Base-by-base conservation (phyloP, 2,329 filamentous ascomycete species). In the Neofusicoccum umdonicola region DNA sequence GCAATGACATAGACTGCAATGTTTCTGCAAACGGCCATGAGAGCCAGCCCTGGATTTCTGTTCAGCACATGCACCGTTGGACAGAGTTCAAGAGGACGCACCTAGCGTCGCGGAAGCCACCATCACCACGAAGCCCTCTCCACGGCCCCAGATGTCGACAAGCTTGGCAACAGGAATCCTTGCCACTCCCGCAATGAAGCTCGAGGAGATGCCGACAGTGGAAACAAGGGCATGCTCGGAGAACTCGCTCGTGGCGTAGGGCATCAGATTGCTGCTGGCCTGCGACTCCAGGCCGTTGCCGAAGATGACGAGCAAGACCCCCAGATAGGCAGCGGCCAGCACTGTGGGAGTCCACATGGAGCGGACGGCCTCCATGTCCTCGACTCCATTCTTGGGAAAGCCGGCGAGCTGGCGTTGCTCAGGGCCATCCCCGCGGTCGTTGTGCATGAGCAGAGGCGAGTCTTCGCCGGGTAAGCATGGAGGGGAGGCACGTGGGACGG, bases 21-120 rank as follows among this genome's bases (percentile, higher is more conserved):
- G 64, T 84, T 85, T 2, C 81, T 79, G 73, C 84, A 90, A 0
- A 80, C 82, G 13, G 89, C 89, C 80, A 90, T 89, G 77, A 92
- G 81, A 22, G 31, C 7, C 35, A 56, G 34, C 15, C 41, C 45
- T 61, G 50, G n/a, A 19, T 41, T 11, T 41, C 39, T 27, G 42
- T 89, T 88, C 78, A 92, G 71, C 39, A 71, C 12, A 39, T 39
- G 35, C 35, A 12, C 71, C 13, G 69, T 37, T 47, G 44, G 22
- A 22, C 15, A 11, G 9, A 42, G 4, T n/a, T 57, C 17, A 19
- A 41, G 7, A 8, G 13, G n/a, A 39, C 19, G 35, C 34, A 57
- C 34, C 52, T 39, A 57, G 27, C 11, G 52, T 47, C 7, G 73
- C 62, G 45, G 72, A 62, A 50, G 69, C 12, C 6, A 80, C 68